phyloP scores from a whole-genome alignment of 352 stramenopile species.

The Pythium aphanidermatum region DNA sequence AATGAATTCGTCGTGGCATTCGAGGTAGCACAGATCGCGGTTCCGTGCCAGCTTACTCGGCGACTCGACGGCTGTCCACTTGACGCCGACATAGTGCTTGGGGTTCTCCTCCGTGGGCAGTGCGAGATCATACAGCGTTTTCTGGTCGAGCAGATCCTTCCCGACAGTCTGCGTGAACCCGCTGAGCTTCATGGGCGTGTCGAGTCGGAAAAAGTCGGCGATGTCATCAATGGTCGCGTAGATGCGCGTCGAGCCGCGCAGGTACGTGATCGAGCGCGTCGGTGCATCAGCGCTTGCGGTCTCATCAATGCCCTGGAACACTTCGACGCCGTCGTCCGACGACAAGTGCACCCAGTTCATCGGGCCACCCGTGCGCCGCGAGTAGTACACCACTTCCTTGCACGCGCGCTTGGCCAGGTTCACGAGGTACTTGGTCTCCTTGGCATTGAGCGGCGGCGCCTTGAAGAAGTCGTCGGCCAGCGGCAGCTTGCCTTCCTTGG shows the following conservation, averaged over 20 bases:
- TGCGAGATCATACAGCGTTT: constrained; percentile 65
- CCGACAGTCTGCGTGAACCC: constrained; percentile 67
- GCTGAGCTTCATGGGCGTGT: constrained; percentile 61
- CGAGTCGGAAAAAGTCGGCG: constrained; percentile 73
- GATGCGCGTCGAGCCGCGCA: constrained; percentile 61
- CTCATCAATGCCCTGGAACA: constrained; percentile 68
- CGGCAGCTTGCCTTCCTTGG: constrained; percentile 42
- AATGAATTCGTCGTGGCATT: constrained; percentile 83
- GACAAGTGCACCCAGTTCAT: constrained; percentile 77
- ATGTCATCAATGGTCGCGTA: constrained; percentile 77
- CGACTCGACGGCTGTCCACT: constrained; percentile 77
- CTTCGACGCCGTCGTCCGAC: constrained; percentile 62
- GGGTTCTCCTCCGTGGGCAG: constrained; percentile 61
- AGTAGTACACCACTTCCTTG: constrained; percentile 85
- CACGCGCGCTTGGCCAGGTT: constrained; percentile 69
- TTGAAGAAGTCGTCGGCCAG: constrained; percentile 68
- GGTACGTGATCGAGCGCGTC: constrained; percentile 59
- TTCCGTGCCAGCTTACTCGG: constrained; percentile 67
- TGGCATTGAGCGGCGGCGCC: constrained; percentile 44
- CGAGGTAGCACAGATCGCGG: constrained; percentile 81
- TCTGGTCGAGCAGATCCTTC: constrained; percentile 75
- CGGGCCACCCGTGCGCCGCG: constrained; percentile 48
- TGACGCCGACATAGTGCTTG: constrained; percentile 78
- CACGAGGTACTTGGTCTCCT: constrained; percentile 64
- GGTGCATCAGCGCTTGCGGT: constrained; percentile 13